Conservation (phyloP, 768 basidiomycete genomes). For the Boletellus ananiceps region DNA sequence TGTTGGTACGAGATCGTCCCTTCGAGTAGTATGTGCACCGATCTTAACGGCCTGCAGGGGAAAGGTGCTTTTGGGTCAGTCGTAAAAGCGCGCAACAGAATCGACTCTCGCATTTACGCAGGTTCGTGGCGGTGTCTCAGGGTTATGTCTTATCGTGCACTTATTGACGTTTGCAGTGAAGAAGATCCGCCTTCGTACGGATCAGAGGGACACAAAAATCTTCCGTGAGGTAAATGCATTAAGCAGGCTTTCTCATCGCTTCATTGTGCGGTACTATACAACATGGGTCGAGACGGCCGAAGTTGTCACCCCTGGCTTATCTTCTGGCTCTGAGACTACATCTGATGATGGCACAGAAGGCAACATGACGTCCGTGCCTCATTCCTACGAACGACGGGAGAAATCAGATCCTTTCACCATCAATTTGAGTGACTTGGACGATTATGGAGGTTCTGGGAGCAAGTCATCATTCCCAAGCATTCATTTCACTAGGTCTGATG, state of each 20-base stretch:
- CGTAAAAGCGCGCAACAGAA: slow-evolving; percentile 87
- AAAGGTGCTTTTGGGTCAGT: slow-evolving; percentile 93
- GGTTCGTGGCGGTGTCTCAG: slow-evolving; percentile 37
- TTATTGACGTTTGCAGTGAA: slow-evolving; percentile 51
- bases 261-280: slow-evolving; percentile 89
- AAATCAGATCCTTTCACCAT: slow-evolving; percentile 60
- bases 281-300: slow-evolving; percentile 83
- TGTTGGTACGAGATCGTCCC: slow-evolving; percentile 45
- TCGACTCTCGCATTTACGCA: slow-evolving; percentile 82
- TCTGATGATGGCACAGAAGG: slow-evolving; percentile 39
- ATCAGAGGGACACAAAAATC: slow-evolving; percentile 81
- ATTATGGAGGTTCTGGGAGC: slow-evolving; percentile 48
- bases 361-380: slow-evolving; percentile 54
- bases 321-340: slow-evolving; percentile 43
- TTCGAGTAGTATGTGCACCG: not conserved
- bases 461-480: slow-evolving; percentile 77
- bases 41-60: slow-evolving; percentile 44
- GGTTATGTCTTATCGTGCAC: not conserved
- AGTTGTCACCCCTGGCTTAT: slow-evolving; percentile 40
- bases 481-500: slow-evolving; percentile 58
- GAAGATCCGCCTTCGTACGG: slow-evolving; percentile 77
- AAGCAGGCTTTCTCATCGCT: slow-evolving; percentile 82
- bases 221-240: slow-evolving; percentile 88
- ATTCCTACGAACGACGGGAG: slow-evolving; percentile 35
- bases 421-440: slow-evolving; percentile 59